Evolutionary conservation across 2,329 filamentous ascomycete species (phyloP), one percentile per base, ranked within the genome.

Genomic region (Falciphora oryzae): DNA sequence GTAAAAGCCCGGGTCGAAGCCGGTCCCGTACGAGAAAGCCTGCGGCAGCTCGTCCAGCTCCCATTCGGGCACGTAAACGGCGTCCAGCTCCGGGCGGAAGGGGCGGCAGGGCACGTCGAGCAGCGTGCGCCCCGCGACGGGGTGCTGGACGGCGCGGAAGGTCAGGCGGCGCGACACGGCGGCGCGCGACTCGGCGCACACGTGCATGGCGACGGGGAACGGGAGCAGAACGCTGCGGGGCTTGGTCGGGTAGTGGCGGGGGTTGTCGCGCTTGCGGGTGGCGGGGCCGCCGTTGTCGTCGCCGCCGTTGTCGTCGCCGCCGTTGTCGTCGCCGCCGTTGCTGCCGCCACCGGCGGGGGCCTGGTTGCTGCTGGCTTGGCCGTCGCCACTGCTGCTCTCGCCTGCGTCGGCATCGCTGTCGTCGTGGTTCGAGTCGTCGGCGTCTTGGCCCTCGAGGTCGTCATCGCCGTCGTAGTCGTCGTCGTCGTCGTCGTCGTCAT

Each of bases 151-250:
- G n/a, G 4, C 13, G 10, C 56, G n/a, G 56, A 57, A 57, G 56
- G 8, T 18, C 4, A 57, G 56, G 56, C 8, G 8, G n/a, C 56
- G 56, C n/a, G 10, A 18, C 5, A 18, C 28, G 29, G 28, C 58
- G 58, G 58, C 22, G n/a, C 58, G 27, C 8, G 58, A 59, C 58
- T 59, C 58, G 58, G 27, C 18, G 58, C 58, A 59, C 27, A 32
- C 29, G 29, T 59, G 58, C 58, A 59, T 59, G 18, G 27, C 58
- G 27, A 32, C 58, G 27, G 58, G 58, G 58, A 59, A 59, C 6
- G n/a, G n/a, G 58, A 32, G 18, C 58, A 32, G 58, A 28, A 59
- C 58, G n/a, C 22, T 29, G 58, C 29, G 58, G 6, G 29, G 28
- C 27, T 31, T n/a, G 58, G 58, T 32, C 27, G 22, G 18, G 58